These are phyloP conservation scores for Fusarium odoratissimum DNA, from an alignment of 2,329 filamentous ascomycete genomes.

Conservation along the genomic window DNA sequence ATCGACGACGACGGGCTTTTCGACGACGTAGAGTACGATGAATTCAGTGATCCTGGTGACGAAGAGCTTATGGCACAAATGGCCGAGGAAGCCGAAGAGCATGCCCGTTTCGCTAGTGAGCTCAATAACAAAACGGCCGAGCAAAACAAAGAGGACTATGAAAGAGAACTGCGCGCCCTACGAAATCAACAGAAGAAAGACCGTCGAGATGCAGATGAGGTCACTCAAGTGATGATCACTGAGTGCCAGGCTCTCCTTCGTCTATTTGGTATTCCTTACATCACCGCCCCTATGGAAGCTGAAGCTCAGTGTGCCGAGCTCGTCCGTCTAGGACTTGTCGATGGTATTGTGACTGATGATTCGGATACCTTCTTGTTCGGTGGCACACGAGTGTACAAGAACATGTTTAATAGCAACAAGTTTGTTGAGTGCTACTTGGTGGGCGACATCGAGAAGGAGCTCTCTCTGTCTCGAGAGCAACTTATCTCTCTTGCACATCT, in stretches of 20 bases:
- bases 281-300: conserved; percentile 98
- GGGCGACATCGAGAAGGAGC: conserved; percentile 86
- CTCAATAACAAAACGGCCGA: conserved; percentile 80
- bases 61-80: conserved; percentile 89
- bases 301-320: conserved; percentile 97
- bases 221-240: conserved; percentile 93
- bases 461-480: conserved; percentile 85
- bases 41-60: conserved; percentile 89
- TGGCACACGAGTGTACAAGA: conserved; percentile 96
- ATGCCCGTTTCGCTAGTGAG: conserved; percentile 89
- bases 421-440: conserved; percentile 96
- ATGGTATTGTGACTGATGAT: conserved; percentile 98
- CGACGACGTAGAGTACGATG: conserved; percentile 74
- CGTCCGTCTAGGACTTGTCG: conserved; percentile 86
- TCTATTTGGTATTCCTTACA: conserved; percentile 93
- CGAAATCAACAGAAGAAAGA: conserved; percentile 97
- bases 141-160: conserved; percentile 82
- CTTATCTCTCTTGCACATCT: conserved; percentile 92
- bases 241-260: conserved; percentile 93
- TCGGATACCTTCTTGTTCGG: conserved; percentile 97
- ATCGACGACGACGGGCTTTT: conserved; percentile 56
- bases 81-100: conserved; percentile 90
- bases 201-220: conserved; percentile 93
- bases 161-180: conserved; percentile 85
- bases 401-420: conserved; percentile 99